Evolutionary conservation across 2,329 filamentous ascomycete genomes (phyloP), one percentile per base, ranked within the genome.

Genomic region (Pseudogymnoascus sp.): DNA sequence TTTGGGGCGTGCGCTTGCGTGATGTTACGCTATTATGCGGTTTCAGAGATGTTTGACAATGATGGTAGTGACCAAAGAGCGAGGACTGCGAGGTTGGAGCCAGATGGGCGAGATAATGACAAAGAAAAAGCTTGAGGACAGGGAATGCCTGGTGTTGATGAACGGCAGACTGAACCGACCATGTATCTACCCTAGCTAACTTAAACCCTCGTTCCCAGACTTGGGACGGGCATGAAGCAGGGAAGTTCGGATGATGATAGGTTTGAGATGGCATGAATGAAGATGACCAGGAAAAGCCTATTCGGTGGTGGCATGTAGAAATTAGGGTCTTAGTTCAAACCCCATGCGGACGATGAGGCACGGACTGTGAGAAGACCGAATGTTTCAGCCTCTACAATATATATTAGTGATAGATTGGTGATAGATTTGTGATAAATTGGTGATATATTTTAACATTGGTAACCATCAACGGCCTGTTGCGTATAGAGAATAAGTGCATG

Each of bases 331-430:
- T 52, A 30, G 30, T 30, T 30, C n/a, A 5, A 18, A 52, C 45
- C n/a, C 8, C 23, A 28, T 48, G 6, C n/a, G n/a, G 41, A 28
- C 23, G 13, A 18, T 52, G 45, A 52, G 23, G 26, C 45, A 52
- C 45, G n/a, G 45, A 5, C 30, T 30, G n/a, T 23, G 38, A 7
- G 26, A 30, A 28, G n/a, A 30, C 45, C 23, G 45, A 28, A 28
- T 28, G 23, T n/a, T 28, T 48, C n/a, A 48, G 23, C 23, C 23
- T 48, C 41, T 48, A 28, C 23, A 23, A 48, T 18, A 18, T 18
- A 30, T 30, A 52, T 52, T 52, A 30, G 45, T 52, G 45, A 52
- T 52, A 30, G n/a, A 52, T 52, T 52, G n/a, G 26, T 30, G 45
- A 52, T 30, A 10, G 18, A 52, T 52, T 52, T 18, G 45, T 52